These are phyloP conservation scores for Lotus japonicus DNA, from an alignment of 306 rosid genomes.

Conservation along the genomic window DNA sequence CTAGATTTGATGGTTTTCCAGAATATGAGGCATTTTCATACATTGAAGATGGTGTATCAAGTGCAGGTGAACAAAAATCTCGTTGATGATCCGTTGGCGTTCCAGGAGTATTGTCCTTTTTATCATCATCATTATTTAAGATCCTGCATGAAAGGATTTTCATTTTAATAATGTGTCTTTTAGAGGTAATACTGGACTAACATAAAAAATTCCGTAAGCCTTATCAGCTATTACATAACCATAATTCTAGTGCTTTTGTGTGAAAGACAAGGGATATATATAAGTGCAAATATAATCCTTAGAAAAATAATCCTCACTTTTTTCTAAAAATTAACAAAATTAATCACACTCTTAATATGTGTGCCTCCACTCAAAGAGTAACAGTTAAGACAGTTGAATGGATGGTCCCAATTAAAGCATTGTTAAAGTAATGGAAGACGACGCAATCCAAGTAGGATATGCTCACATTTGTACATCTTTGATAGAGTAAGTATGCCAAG, in stretches of 20 bases:
- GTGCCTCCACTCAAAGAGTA: no score
- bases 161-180: constrained; percentile 9
- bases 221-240: no score
- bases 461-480: constrained; percentile 83
- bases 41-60: constrained; percentile 49
- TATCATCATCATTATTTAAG: constrained; percentile 49
- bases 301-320: no score
- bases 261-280: no score
- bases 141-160: constrained; percentile 39
- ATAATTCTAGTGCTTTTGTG: no score
- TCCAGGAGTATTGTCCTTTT: constrained; percentile 41
- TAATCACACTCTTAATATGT: no score
- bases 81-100: constrained; percentile 56
- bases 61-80: constrained; percentile 31
- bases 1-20: constrained; percentile 48
- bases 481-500: constrained; percentile 69
- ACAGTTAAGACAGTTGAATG: no score
- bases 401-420: background rate
- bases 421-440: background rate
- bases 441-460: background rate
- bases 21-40: constrained; percentile 48
- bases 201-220: no score
- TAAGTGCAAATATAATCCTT: no score
- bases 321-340: no score
- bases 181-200: background rate